Percentiles rank a stretch among this genome's conserved stretches.
These are phyloP conservation scores for Hygrophoropsis aurantiaca DNA, from an alignment of 768 basidiomycete genomes.

Conservation along the genomic window DNA sequence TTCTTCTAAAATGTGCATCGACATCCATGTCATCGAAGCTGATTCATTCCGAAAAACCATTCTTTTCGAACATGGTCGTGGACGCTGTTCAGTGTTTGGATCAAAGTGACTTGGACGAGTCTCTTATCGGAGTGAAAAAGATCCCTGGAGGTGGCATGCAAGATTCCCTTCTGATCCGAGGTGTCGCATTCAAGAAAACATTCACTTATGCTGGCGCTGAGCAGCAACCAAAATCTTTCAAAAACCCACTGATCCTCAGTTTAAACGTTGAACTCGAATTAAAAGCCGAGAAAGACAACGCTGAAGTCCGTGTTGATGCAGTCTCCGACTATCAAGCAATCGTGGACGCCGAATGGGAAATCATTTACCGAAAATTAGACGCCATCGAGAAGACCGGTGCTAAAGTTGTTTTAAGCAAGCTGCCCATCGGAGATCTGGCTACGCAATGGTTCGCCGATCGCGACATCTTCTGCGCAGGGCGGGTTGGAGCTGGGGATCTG, in stretches of 20 bases:
- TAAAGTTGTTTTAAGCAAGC: slow-evolving; percentile 95
- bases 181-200: slow-evolving; percentile 99
- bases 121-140: slow-evolving; percentile 96
- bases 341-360: slow-evolving; percentile 99
- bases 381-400: slow-evolving; percentile 96
- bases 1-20: slow-evolving; percentile 93
- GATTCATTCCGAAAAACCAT: slow-evolving; percentile 97
- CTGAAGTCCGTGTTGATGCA: slow-evolving; percentile 94
- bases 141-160: slow-evolving; percentile 97
- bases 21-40: slow-evolving; percentile 99
- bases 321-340: slow-evolving; percentile 99
- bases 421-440: slow-evolving; percentile 97
- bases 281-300: slow-evolving; percentile 99
- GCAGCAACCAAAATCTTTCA: slow-evolving; percentile 95
- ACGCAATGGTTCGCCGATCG: slow-evolving; percentile 99
- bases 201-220: slow-evolving; percentile 99
- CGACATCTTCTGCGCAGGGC: slow-evolving; percentile 98
- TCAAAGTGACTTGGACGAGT: slow-evolving; percentile 92
- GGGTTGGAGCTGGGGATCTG: slow-evolving; percentile 87
- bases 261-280: slow-evolving; percentile 97
- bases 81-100: slow-evolving; percentile 93
- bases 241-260: slow-evolving; percentile 85
- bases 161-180: slow-evolving; percentile 85
- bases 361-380: slow-evolving; percentile 96
- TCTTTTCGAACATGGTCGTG: slow-evolving; percentile 99